Conservation (phyloP, 140 eudicot species). For the Senecio squalidus region DNA sequence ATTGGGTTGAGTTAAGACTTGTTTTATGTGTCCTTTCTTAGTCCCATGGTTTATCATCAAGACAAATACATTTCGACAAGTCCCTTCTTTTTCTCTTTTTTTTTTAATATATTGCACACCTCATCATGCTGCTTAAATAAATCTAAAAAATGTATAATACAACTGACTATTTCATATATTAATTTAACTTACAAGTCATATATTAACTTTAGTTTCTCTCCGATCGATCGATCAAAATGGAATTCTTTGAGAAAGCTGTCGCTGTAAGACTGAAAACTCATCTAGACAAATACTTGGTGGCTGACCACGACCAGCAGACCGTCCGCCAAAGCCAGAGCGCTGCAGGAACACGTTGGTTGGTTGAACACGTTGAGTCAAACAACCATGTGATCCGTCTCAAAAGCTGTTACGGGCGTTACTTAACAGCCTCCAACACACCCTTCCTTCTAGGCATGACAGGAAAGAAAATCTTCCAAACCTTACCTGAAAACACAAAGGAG, state of each 20-base stretch:
- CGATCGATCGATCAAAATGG: too few relatives aligned
- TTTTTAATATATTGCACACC: too few relatives aligned
- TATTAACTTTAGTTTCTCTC: too few relatives aligned
- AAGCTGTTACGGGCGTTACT: slow-evolving; percentile 45
- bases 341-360: slow-evolving; percentile 40
- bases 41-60: too few relatives aligned
- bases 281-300: slow-evolving; percentile 50
- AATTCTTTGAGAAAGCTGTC: slow-evolving; percentile 35
- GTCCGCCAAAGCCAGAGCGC: slow-evolving; percentile 61
- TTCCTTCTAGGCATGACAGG: slow-evolving; percentile 66
- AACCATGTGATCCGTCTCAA: slow-evolving; percentile 36
- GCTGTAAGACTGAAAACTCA: slow-evolving; percentile 47
- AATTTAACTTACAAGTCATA: too few relatives aligned
- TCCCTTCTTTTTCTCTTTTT: too few relatives aligned
- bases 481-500: slow-evolving; percentile 35
- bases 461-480: slow-evolving; percentile 53
- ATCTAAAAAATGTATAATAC: too few relatives aligned
- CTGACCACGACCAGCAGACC: slow-evolving; percentile 48
- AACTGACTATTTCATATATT: too few relatives aligned
- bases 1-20: too few relatives aligned
- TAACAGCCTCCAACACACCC: slow-evolving; percentile 58
- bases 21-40: too few relatives aligned
- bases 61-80: too few relatives aligned
- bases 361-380: slow-evolving; percentile 33
- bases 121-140: too few relatives aligned